Conservation (phyloP, 176 grass and related monocot genomes). For the Pontederia crassipes region DNA sequence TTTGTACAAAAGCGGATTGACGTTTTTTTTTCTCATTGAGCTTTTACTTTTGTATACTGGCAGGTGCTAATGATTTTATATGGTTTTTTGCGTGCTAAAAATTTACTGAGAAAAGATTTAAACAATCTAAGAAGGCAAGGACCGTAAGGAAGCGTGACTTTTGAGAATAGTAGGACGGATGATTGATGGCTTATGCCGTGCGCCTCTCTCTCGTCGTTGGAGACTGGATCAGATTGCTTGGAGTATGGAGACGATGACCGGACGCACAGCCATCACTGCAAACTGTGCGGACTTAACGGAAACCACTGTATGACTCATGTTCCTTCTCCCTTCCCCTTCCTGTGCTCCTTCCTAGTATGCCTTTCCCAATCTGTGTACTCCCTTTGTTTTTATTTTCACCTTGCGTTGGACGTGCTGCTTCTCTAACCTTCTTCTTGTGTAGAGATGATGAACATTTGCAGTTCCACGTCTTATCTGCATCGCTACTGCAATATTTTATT, state of each 20-base stretch:
- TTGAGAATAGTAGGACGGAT: background rate
- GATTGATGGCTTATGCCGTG: background rate
- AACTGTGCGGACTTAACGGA: conserved; percentile 1
- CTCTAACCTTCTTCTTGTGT: too few species aligned
- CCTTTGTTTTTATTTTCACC: background rate
- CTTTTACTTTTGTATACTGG: too few species aligned
- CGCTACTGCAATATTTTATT: background rate
- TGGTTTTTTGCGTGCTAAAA: background rate
- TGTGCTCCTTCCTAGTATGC: background rate
- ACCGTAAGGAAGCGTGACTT: background rate
- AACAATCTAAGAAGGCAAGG: background rate
- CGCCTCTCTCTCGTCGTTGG: background rate
- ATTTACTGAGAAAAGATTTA: background rate
- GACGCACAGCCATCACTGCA: background rate
- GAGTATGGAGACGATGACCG: background rate
- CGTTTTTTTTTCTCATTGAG: too few species aligned
- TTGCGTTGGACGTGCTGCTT: background rate
- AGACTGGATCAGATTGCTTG: background rate
- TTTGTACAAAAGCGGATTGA: too few species aligned
- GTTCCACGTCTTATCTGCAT: background rate
- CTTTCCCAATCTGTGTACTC: too few species aligned
- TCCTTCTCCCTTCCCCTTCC: background rate
- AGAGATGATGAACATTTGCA: too few species aligned
- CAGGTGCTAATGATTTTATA: background rate
- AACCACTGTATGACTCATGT: conserved; percentile 1